A percentile compares a stretch with the other conserved stretches of the same genome.
Evolutionary conservation across 345 rosid species (phyloP).

Genomic region (Toxicodendron radicans): DNA sequence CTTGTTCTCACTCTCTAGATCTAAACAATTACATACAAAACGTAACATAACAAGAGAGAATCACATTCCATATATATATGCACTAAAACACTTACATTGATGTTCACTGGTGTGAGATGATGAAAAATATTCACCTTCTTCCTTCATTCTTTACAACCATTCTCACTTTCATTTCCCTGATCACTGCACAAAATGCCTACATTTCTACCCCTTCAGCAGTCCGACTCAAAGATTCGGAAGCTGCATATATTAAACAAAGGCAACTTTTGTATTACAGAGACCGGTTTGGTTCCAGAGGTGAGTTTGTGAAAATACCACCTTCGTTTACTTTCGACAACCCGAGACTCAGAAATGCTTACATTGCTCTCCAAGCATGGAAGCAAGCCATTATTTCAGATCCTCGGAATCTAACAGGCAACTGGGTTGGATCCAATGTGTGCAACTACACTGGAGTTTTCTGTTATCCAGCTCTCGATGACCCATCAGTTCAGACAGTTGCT

Average conservation of each 20-base stretch:
- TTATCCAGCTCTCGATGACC: slow-evolving; percentile 45
- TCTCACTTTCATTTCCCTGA: slow-evolving; percentile 24
- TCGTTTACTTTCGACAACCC: slow-evolving; percentile 48
- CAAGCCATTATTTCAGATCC: slow-evolving; percentile 67
- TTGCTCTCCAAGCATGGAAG: slow-evolving; percentile 87
- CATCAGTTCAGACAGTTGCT: slow-evolving; percentile 58
- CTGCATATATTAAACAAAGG: slow-evolving; percentile 18
- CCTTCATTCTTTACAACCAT: slow-evolving; percentile 19
- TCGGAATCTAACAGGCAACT: slow-evolving; percentile 50
- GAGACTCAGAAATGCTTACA: slow-evolving; percentile 61
- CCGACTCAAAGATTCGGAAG: not conserved
- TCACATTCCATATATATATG: not conserved
- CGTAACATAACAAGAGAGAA: not conserved
- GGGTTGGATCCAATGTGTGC: slow-evolving; percentile 77
- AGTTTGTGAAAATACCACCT: slow-evolving; percentile 38
- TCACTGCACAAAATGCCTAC: slow-evolving; percentile 9
- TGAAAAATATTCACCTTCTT: slow-evolving; percentile 24
- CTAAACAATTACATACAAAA: not conserved
- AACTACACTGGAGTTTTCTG: slow-evolving; percentile 80
- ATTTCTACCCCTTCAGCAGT: slow-evolving; percentile 18
- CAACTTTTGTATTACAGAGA: slow-evolving; percentile 31
- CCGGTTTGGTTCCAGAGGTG: slow-evolving; percentile 18
- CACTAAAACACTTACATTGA: not conserved
- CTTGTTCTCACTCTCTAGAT: not conserved
- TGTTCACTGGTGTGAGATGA: slow-evolving; percentile 36